Evolutionary conservation across 441 rosid species (phyloP).

Genomic region (Euphorbia schlechtendalii): DNA sequence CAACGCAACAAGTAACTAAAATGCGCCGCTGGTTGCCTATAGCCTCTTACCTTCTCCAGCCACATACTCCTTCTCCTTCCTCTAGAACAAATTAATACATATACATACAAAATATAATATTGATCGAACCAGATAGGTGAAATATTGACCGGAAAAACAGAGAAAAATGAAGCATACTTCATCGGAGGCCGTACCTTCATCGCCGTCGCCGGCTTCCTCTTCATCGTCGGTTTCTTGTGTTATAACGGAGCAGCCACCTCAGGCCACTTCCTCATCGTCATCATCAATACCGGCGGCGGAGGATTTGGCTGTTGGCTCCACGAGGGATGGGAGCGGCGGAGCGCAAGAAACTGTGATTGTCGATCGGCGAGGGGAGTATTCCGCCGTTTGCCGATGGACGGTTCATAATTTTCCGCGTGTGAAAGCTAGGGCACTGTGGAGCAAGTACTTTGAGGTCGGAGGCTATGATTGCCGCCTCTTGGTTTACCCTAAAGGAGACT

Average conservation of each 20-base stretch:
- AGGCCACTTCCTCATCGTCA: conserved; percentile 29
- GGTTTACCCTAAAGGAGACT: conserved; percentile 94
- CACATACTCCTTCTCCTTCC: conserved; percentile 13
- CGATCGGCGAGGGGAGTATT: conserved; percentile 83
- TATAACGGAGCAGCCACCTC: background rate
- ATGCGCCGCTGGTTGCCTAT: conserved; percentile 30
- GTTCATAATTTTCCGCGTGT: conserved; percentile 70
- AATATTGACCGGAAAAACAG: background rate
- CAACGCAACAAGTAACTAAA: conserved; percentile 26
- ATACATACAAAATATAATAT: background rate
- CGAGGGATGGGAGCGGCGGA: conserved; percentile 67
- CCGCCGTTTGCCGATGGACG: conserved; percentile 92
- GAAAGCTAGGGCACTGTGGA: conserved; percentile 91
- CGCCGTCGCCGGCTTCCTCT: conserved; percentile 33
- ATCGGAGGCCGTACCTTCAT: conserved; percentile 27
- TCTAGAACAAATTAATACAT: background rate
- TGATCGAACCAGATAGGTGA: conserved; percentile 12
- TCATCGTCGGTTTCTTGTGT: conserved; percentile 13
- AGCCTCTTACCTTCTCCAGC: conserved; percentile 23
- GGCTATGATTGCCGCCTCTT: conserved; percentile 96
- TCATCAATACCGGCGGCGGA: conserved; percentile 25
- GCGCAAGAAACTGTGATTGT: conserved; percentile 72
- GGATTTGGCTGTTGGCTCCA: conserved; percentile 40
- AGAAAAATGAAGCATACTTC: conserved; percentile 11
- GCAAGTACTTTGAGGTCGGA: conserved; percentile 98